Conservation (phyloP, 2,329 filamentous ascomycete genomes). For the Phaeosphaeriaceae sp. region DNA sequence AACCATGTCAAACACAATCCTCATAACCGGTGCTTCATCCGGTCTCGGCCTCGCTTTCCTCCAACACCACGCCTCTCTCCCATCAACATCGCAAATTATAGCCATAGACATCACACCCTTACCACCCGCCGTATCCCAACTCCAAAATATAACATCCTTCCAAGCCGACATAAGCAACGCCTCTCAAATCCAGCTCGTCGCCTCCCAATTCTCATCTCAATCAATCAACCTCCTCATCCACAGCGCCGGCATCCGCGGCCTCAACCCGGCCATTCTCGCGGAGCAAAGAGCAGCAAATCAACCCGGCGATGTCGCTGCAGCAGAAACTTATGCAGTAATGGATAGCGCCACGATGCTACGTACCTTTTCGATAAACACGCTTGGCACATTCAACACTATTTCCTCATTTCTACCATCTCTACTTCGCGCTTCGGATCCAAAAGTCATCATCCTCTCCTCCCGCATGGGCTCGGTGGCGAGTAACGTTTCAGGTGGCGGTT, state of each 20-base stretch:
- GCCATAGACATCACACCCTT: conserved; percentile 27
- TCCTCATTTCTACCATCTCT: conserved; percentile 48
- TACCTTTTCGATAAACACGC: conserved; percentile 52
- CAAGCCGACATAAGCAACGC: conserved; percentile 16
- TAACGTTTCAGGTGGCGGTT: conserved; percentile 52
- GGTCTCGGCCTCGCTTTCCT: conserved; percentile 79
- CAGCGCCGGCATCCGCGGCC: conserved; percentile 54
- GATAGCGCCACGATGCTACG: conserved; percentile 46
- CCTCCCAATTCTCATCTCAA: conserved; percentile 14
- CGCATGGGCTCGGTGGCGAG: conserved; percentile 54
- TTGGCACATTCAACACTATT: conserved; percentile 52
- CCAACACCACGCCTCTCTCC: conserved; percentile 28
- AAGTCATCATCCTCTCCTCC: conserved; percentile 53
- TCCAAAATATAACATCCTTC: conserved; percentile 13
- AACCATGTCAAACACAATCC: conserved; percentile 62
- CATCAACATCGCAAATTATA: conserved; percentile 18
- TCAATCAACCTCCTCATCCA: conserved; percentile 53
- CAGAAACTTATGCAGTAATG: conserved; percentile 53
- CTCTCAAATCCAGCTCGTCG: conserved; percentile 10
- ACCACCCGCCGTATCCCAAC: conserved; percentile 1
- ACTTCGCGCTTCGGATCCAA: conserved; percentile 17
- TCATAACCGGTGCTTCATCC: conserved; percentile 93
- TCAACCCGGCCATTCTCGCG: conserved; percentile 41
- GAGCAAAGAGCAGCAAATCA: conserved; percentile 1
- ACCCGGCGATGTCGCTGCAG: conserved; percentile 44